These are phyloP conservation scores for Pleurotus pulmonarius DNA, from an alignment of 768 basidiomycete genomes.

Conservation along the genomic window DNA sequence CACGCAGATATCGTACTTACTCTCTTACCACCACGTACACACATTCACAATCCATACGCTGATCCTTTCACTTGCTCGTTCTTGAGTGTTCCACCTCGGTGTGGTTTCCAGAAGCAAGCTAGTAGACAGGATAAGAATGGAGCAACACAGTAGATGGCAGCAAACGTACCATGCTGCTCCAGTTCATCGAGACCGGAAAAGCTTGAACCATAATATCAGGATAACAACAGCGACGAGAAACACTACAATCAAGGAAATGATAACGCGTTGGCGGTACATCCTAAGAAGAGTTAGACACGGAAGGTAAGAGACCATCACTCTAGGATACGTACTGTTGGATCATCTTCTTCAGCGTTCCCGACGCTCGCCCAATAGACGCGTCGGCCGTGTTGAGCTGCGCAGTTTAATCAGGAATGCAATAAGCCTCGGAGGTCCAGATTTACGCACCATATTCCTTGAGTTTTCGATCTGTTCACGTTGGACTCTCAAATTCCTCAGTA, in stretches of 20 bases:
- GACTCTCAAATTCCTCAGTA: conserved; percentile 69
- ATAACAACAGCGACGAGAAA: conserved; percentile 75
- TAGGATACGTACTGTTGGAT: conserved; percentile 71
- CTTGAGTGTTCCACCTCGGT: no score
- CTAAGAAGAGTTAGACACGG: conserved; percentile 33
- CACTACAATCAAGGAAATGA: conserved; percentile 71
- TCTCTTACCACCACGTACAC: no score
- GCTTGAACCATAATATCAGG: conserved; percentile 66
- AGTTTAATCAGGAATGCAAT: no score
- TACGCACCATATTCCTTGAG: conserved; percentile 76
- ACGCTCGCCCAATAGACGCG: conserved; percentile 79
- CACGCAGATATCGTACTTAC: no score
- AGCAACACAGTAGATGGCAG: no score
- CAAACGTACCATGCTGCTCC: conserved; percentile 33
- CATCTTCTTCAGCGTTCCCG: conserved; percentile 90
- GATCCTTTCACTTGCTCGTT: no score
- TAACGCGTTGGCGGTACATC: conserved; percentile 87
- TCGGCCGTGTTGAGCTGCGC: conserved; percentile 86
- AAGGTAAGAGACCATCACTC: no score
- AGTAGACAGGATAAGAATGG: no score
- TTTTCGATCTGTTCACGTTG: conserved; percentile 93
- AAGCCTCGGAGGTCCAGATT: no score
- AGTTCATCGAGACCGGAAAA: conserved; percentile 29
- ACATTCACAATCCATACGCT: no score
- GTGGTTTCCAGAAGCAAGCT: background rate